Percentiles rank a stretch among this genome's conserved stretches.
Conservation (phyloP, 1,284 basidiomycete genomes). For the Heliocybe sulcata region DNA sequence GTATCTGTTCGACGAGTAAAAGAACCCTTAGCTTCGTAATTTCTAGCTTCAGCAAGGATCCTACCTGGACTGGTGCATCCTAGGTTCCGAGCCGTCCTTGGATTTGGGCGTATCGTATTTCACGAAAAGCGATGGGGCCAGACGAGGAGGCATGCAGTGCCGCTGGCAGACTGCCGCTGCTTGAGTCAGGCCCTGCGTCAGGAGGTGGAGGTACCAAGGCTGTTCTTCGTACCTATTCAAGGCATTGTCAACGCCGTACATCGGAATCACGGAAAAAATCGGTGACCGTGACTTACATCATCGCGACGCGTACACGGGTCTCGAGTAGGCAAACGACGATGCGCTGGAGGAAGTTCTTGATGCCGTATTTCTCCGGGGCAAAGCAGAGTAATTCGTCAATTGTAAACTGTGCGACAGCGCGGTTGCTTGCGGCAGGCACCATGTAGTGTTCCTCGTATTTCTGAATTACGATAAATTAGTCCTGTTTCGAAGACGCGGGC, state of each 20-base stretch:
- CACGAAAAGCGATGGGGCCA: neutral
- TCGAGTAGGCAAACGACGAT: slow-evolving; percentile 27
- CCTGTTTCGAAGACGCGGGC: slow-evolving; percentile 6
- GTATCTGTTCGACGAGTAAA: neutral
- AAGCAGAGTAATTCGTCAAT: slow-evolving; percentile 28
- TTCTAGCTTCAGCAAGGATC: neutral
- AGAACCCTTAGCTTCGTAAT: neutral
- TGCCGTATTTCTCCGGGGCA: slow-evolving; percentile 28
- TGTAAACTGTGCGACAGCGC: slow-evolving; percentile 27
- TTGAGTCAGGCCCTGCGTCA: neutral
- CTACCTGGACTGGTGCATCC: slow-evolving; percentile 1
- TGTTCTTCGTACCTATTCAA: neutral
- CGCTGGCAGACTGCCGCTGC: neutral
- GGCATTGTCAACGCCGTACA: neutral
- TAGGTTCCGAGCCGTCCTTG: neutral
- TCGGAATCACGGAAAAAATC: neutral
- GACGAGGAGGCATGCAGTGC: neutral
- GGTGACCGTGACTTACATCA: slow-evolving; percentile 29
- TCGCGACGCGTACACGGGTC: slow-evolving; percentile 30
- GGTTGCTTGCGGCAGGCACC: slow-evolving; percentile 31
- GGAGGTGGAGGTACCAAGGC: neutral
- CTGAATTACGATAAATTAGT: slow-evolving; percentile 15
- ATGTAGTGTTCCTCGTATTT: slow-evolving; percentile 31
- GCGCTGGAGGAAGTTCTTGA: slow-evolving; percentile 23
- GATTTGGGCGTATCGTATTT: neutral